Base-by-base conservation (phyloP, 129 eudicot species). In the Centella asiatica region DNA sequence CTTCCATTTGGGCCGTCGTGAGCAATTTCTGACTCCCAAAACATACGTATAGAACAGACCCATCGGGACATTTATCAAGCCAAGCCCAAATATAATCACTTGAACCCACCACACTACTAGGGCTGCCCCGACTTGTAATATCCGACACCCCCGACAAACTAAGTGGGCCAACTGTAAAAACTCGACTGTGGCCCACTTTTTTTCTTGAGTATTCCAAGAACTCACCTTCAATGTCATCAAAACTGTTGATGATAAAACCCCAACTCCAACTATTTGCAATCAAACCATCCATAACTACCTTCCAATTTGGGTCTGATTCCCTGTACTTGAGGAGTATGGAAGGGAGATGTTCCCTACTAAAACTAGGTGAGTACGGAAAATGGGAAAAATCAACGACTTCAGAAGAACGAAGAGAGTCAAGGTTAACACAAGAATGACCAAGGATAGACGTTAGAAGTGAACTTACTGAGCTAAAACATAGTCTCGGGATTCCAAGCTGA, bases 151-250 rank as follows among this genome's bases (percentile, higher is more conserved):
- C 28, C 2, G 20, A 4, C 2, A 76, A 76, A 20, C 67, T 24
- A 9, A 78, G 57, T 0, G 88, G 84, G 49, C 88, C 88, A 0
- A 83, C 77, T 0, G 75, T 82, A 75, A 77, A 83, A 53, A 79
- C 73, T 60, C 75, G 64, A 33, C 24, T 62, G 51, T 79, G 85
- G 10, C 77, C 73, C 65, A 73, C 7, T 4, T 51, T 55, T 32
- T 51, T 76, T 73, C 61, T 73, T 49, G 66, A 3, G 22, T 70
- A 15, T 22, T 74, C 69, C 8, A 79, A 49, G 32, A 69, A 76
- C 49, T 18, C 71, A 14, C 67, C n/a, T 55, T 79, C 85, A 18
- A 83, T 7, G 1, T 42, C 73, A 10, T 59, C 57, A 22, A 72
- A 78, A 7, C 82, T 48, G 60, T 83, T 83, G 51, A 62, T 60